Conservation (phyloP, 257 asterid species). For the Vinca minor region DNA sequence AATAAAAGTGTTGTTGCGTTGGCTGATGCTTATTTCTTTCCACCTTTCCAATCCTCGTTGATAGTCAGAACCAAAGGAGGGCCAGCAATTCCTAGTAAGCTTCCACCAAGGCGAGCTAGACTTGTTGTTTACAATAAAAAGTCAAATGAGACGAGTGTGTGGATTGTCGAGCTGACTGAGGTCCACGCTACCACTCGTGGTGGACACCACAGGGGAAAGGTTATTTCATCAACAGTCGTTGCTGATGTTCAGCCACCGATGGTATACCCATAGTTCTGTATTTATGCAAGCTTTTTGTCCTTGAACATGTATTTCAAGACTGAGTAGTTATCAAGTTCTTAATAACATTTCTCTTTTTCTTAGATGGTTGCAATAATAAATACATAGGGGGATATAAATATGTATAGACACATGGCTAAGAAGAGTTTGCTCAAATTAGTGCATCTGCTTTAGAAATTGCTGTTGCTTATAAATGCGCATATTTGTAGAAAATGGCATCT, state of each 20-base stretch:
- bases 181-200: constrained; percentile 94
- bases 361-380: neutral
- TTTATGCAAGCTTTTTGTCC: neutral
- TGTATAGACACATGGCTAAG: neutral
- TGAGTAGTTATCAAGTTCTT: neutral
- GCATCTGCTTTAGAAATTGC: neutral
- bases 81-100: constrained; percentile 70
- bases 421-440: neutral
- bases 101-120: constrained; percentile 91
- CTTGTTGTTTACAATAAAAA: constrained; percentile 76
- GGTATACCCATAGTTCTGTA: constrained; percentile 36
- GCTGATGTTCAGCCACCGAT: constrained; percentile 96
- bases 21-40: constrained; percentile 96
- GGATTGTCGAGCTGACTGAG: constrained; percentile 89
- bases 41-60: constrained; percentile 92
- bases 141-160: constrained; percentile 85
- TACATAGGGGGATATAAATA: neutral
- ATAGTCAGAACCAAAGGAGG: constrained; percentile 80
- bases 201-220: constrained; percentile 97
- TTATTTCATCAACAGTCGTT: constrained; percentile 59
- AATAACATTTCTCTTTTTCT: neutral
- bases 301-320: neutral
- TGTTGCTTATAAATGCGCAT: neutral
- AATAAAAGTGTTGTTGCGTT: constrained; percentile 78
- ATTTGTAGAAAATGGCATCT: neutral